These are phyloP conservation scores for Diaporthe humulicola DNA, from an alignment of 2,329 filamentous ascomycete species.

Conservation along the genomic window DNA sequence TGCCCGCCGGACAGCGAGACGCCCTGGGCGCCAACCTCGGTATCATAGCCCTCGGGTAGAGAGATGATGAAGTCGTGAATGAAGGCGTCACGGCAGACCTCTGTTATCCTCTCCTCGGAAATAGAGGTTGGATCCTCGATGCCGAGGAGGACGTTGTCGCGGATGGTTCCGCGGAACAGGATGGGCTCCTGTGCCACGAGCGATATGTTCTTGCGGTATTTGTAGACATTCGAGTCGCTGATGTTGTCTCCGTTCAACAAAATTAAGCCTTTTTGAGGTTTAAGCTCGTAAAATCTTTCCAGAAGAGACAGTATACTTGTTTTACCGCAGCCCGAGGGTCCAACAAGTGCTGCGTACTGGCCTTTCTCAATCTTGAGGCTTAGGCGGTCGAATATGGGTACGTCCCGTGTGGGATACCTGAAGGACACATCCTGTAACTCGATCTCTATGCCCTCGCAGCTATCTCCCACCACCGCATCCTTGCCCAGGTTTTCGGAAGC, in stretches of 20 bases:
- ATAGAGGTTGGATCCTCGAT: conserved; percentile 73
- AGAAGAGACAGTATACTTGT: conserved; percentile 91
- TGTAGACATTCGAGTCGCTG: conserved; percentile 78
- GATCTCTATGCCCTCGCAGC: conserved; percentile 77
- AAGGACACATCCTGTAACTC: conserved; percentile 96
- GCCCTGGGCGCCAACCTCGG: conserved; percentile 89
- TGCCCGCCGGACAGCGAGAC: conserved; percentile 93
- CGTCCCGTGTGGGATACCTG: conserved; percentile 91
- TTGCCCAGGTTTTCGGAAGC: conserved; percentile 44
- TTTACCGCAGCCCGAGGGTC: conserved; percentile 95
- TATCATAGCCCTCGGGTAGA: conserved; percentile 90
- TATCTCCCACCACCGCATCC: conserved; percentile 59
- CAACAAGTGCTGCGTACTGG: conserved; percentile 90
- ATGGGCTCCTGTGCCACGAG: conserved; percentile 96
- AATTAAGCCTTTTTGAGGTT: conserved; percentile 63
- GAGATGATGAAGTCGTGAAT: conserved; percentile 94
- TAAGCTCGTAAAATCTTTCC: conserved; percentile 93
- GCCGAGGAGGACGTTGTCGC: conserved; percentile 90
- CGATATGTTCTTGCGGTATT: conserved; percentile 86
- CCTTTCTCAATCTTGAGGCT: conserved; percentile 81
- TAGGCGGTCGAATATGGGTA: conserved; percentile 90
- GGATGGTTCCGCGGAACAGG: conserved; percentile 91
- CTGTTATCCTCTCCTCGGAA: conserved; percentile 78
- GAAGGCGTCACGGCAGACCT: conserved; percentile 89
- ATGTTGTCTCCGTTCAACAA: conserved; percentile 69